Conservation (phyloP, 2,329 filamentous ascomycete species). For the Emmonsiellopsis sp. region DNA sequence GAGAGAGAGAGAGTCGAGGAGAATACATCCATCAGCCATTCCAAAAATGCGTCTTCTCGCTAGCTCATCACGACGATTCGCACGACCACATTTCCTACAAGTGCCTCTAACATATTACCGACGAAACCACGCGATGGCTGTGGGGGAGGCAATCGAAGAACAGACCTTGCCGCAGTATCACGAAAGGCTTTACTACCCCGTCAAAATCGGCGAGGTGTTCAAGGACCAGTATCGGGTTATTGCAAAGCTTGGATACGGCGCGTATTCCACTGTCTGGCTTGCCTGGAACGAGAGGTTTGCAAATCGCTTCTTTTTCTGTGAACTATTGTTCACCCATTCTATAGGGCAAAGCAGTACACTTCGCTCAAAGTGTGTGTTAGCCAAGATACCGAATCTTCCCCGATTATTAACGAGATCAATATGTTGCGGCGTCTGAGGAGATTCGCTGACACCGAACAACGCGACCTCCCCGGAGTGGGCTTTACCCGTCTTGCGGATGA, state of each 20-base stretch:
- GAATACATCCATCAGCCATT: neutral
- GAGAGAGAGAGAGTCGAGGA: too few species aligned
- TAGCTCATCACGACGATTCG: constrained; percentile 1
- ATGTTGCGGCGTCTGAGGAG: constrained; percentile 9
- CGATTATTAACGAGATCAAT: constrained; percentile 9
- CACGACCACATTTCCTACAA: constrained; percentile 4
- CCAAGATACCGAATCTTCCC: constrained; percentile 8
- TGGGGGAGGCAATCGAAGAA: constrained; percentile 10
- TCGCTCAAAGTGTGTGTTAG: constrained; percentile 11
- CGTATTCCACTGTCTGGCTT: constrained; percentile 13
- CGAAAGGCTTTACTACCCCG: constrained; percentile 10
- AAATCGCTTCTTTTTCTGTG: neutral
- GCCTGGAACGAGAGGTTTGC: constrained; percentile 5
- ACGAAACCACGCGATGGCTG: constrained; percentile 5
- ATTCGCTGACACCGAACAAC: constrained; percentile 4
- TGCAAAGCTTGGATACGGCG: constrained; percentile 13
- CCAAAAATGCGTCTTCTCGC: constrained; percentile 5
- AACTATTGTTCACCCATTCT: constrained; percentile 1
- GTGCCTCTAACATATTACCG: constrained; percentile 5
- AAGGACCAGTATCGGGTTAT: constrained; percentile 9
- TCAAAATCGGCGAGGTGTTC: constrained; percentile 11
- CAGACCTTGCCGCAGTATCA: constrained; percentile 9
- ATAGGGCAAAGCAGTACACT: constrained; percentile 7
- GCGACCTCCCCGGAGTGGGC: constrained; percentile 6
- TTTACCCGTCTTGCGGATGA: constrained; percentile 12